Base-by-base conservation (phyloP, 306 rosid genomes). In the Rosa rugosa region DNA sequence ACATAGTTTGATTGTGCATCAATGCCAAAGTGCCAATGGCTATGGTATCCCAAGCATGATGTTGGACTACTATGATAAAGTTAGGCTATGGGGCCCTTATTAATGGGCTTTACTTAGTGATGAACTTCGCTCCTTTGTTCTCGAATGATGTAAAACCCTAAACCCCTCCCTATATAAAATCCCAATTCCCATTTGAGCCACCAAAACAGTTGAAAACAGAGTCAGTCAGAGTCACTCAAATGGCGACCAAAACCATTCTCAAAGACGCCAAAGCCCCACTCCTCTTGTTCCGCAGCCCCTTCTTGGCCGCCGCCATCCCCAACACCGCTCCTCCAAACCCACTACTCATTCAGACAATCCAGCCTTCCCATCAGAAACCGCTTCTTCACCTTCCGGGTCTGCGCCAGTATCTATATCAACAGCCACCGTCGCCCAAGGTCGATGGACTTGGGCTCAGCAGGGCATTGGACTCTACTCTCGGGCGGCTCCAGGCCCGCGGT, bases 201-300 rank as follows among this genome's bases (percentile, higher is more conserved):
- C 71, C 49, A 67, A 13, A 20, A 27, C 73, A 64, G 11, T 64
- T 16, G 44, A 36, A 64, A 63, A 63, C 69, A 63, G 41, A 25
- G 42, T 63, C 69, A 0, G 8, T 27, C 67, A 3, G 18, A 62
- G 2, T 60, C 68, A 11, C 69, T 31, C 18, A 36, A 77, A 84
- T 84, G 87, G 87, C 85, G 4, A 69, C 85, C 75, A 84, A 72
- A 79, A 25, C 34, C 75, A 63, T 84, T 45, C 75, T 70, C 75
- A 77, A 73, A 16, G 49, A 80, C 47, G 47, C 72, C 57, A 84
- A 78, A 70, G n/a, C 80, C 8, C 62, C 87, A 5, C 69, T 84
- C 62, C 42, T 81, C 51, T 57, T 84, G 59, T 46, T 84, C 25
- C 77, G 85, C 73, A 59, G 42, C 54, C n/a, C 77, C 2, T 23